Conservation (phyloP, 805 yeast genomes). For the Grigorovia humatica region DNA sequence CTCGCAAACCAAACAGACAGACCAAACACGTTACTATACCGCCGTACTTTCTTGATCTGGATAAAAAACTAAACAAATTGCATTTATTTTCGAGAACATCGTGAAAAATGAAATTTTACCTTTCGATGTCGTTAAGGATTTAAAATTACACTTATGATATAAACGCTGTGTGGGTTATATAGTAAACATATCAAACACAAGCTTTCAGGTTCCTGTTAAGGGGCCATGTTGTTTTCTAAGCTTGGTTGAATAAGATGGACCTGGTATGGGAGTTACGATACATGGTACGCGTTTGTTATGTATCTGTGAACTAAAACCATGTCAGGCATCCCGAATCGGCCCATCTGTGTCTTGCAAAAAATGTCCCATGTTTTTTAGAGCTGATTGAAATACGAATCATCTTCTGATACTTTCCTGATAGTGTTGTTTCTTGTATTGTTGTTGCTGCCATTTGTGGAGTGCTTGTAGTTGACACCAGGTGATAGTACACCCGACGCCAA, state of each 20-base stretch:
- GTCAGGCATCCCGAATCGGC: no score
- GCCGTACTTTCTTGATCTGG: background rate
- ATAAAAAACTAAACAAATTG: background rate
- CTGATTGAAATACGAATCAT: background rate
- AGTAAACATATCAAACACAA: background rate
- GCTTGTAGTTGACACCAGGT: conserved; percentile 29
- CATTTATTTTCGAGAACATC: background rate
- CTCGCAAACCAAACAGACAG: background rate
- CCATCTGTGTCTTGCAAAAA: background rate
- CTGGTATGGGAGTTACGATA: no score
- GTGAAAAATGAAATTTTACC: background rate
- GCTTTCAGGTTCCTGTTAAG: background rate
- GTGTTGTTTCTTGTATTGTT: conserved; percentile 5
- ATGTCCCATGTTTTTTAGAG: background rate
- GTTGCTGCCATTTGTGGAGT: conserved; percentile 6
- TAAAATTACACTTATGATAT: background rate
- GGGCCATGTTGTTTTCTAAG: no score
- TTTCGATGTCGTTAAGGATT: background rate
- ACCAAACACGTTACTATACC: conserved; percentile 4
- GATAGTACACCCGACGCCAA: conserved; percentile 53
- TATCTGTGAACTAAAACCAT: no score
- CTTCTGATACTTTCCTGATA: background rate
- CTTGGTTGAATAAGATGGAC: no score
- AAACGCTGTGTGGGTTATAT: background rate
- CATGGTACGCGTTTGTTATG: no score